A percentile compares a stretch with the other conserved stretches of the same genome.
Conservation (phyloP, 176 grass and related monocot genomes). For the Zoysia japonica region DNA sequence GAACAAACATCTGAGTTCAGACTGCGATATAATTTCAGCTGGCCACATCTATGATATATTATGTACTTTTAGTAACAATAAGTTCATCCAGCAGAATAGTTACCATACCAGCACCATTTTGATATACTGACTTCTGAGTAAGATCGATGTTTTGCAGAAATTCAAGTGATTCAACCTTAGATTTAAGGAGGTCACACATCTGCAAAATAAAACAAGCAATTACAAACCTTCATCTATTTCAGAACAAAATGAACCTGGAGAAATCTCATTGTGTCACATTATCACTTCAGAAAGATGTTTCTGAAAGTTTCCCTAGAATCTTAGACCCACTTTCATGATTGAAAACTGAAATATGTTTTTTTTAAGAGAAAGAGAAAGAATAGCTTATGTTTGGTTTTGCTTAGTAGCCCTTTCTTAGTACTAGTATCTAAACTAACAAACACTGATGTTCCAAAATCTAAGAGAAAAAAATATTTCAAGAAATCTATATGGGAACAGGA, state of each 20-base stretch:
- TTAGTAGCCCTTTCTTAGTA: neutral
- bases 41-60: neutral
- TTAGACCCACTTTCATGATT: neutral
- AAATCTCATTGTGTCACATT: neutral
- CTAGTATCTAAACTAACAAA: conserved; percentile 7
- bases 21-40: neutral
- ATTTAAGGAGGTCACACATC: conserved; percentile 76
- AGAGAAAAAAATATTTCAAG: neutral
- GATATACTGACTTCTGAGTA: conserved; percentile 54
- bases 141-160: conserved; percentile 76
- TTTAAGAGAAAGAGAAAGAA: neutral
- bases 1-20: neutral
- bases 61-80: conserved; percentile 20
- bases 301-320: neutral
- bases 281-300: neutral
- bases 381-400: neutral
- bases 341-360: neutral
- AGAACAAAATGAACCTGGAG: neutral
- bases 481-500: neutral
- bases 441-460: conserved; percentile 3
- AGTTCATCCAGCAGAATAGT: neutral
- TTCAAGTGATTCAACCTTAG: conserved; percentile 71
- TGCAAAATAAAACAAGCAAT: conserved; percentile 44
- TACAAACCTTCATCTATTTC: neutral
- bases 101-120: conserved; percentile 50